phyloP scores from a whole-genome alignment of 495 filamentous ascomycete species.

The Thozetella sp. region DNA sequence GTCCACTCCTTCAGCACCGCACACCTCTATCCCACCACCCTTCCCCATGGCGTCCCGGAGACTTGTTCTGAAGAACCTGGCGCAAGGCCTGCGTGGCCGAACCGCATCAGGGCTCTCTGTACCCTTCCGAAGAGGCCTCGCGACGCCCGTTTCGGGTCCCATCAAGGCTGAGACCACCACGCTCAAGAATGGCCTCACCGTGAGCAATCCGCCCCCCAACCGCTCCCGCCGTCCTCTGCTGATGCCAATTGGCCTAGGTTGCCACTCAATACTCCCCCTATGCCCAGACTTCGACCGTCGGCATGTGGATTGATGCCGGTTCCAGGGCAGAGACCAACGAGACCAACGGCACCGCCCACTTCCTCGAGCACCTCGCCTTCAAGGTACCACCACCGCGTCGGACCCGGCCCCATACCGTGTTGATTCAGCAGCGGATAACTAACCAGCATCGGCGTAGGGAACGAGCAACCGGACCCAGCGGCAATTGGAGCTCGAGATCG shows the following conservation, averaged over 20 bases:
- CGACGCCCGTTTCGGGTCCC: conserved; percentile 70
- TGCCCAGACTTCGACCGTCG: conserved; percentile 97
- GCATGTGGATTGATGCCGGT: conserved; percentile 99
- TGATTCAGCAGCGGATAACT: conserved; percentile 1
- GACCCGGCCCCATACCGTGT: no score
- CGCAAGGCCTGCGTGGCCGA: conserved; percentile 82
- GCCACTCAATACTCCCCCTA: conserved; percentile 97
- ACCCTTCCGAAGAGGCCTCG: conserved; percentile 79
- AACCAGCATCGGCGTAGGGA: conserved; percentile 52
- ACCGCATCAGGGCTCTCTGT: conserved; percentile 65
- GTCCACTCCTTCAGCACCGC: conserved; percentile 31
- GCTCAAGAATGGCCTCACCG: conserved; percentile 94
- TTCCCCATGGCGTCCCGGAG: conserved; percentile 86
- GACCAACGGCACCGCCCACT: conserved; percentile 99
- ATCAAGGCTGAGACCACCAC: conserved; percentile 93
- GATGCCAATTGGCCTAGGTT: conserved; percentile 64
- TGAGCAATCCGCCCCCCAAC: conserved; percentile 52
- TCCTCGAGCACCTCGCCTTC: conserved; percentile 99
- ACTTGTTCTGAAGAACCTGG: conserved; percentile 79
- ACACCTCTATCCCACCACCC: conserved; percentile 38
- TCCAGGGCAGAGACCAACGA: conserved; percentile 96
- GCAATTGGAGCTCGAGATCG: conserved; percentile 98
- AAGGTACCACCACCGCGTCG: conserved; percentile 65
- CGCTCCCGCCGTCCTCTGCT: conserved; percentile 15
- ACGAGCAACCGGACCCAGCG: conserved; percentile 91